Evolutionary conservation across 192 early-diverging fungal species (phyloP).

Genomic region (Backusella parvicylindrica): DNA sequence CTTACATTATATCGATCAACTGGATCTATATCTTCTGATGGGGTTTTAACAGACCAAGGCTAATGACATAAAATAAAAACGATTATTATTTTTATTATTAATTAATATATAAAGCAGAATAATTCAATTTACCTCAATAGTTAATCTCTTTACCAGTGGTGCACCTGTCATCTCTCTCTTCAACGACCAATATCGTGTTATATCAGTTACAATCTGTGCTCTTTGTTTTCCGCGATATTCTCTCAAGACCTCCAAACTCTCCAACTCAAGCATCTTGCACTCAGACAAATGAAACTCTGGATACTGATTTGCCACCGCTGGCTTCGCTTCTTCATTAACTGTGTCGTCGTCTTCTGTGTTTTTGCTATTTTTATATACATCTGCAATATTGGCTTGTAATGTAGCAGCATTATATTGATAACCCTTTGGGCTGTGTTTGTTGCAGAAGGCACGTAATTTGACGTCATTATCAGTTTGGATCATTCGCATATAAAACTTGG

Average conservation of each 20-base stretch:
- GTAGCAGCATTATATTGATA: slow-evolving; percentile 31
- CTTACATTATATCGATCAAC: slow-evolving; percentile 29
- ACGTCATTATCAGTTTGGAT: slow-evolving; percentile 57
- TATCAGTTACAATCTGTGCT: slow-evolving; percentile 52
- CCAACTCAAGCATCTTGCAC: too few relatives aligned
- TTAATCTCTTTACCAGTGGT: slow-evolving; percentile 89
- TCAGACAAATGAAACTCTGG: too few relatives aligned
- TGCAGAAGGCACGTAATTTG: slow-evolving; percentile 78
- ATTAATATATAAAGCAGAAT: neutral
- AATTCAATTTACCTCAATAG: slow-evolving; percentile 89
- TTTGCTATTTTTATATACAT: neutral
- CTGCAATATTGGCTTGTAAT: neutral
- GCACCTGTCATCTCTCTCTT: slow-evolving; percentile 89
- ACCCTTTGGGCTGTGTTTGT: slow-evolving; percentile 80
- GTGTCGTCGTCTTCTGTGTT: neutral
- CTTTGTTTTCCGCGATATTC: slow-evolving; percentile 34
- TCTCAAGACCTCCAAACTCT: slow-evolving; percentile 23
- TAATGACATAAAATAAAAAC: slow-evolving; percentile 14
- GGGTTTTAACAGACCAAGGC: slow-evolving; percentile 87
- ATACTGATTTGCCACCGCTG: slow-evolving; percentile 51
- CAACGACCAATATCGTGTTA: slow-evolving; percentile 92
- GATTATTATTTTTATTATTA: neutral
- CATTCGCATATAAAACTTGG: slow-evolving; percentile 83
- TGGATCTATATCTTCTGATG: slow-evolving; percentile 72
- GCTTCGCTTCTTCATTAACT: slow-evolving; percentile 45